These are phyloP conservation scores for Solanum pimpinellifolium DNA, from an alignment of 257 asterid genomes.

Conservation along the genomic window DNA sequence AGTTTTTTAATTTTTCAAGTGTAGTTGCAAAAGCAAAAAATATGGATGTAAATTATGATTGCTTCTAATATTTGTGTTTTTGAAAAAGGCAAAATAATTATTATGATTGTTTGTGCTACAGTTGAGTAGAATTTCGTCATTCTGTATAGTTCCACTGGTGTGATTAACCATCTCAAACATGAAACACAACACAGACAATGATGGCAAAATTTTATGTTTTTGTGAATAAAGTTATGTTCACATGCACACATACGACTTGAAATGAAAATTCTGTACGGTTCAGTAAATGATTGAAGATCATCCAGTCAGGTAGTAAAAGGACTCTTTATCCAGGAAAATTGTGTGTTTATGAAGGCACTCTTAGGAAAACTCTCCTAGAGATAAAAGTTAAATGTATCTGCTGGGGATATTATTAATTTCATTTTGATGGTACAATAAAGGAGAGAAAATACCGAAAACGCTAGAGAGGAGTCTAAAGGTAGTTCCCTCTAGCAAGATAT, in stretches of 20 bases:
- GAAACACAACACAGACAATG: not conserved
- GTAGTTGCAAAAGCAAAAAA: not conserved
- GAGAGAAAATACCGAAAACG: not conserved
- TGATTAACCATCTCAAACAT: too few species aligned
- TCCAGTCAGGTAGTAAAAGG: not conserved
- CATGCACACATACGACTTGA: too few species aligned
- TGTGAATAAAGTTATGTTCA: not conserved
- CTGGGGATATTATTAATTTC: not conserved
- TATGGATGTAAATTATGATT: not conserved
- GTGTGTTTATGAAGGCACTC: not conserved
- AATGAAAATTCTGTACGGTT: not conserved
- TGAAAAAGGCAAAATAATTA: not conserved
- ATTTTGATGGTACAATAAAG: not conserved
- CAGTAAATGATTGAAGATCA: not conserved
- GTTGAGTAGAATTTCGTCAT: too few species aligned
- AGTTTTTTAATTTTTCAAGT: not conserved
- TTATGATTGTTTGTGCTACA: not conserved
- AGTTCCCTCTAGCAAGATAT: not conserved
- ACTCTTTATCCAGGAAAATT: not conserved
- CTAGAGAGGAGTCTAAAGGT: not conserved
- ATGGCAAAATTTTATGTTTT: not conserved
- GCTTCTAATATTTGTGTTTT: not conserved
- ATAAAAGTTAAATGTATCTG: not conserved
- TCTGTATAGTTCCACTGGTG: not conserved
- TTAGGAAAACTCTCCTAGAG: not conserved